These are phyloP conservation scores for Curvularia verruculosa DNA, from an alignment of 2,329 filamentous ascomycete genomes.

Conservation along the genomic window DNA sequence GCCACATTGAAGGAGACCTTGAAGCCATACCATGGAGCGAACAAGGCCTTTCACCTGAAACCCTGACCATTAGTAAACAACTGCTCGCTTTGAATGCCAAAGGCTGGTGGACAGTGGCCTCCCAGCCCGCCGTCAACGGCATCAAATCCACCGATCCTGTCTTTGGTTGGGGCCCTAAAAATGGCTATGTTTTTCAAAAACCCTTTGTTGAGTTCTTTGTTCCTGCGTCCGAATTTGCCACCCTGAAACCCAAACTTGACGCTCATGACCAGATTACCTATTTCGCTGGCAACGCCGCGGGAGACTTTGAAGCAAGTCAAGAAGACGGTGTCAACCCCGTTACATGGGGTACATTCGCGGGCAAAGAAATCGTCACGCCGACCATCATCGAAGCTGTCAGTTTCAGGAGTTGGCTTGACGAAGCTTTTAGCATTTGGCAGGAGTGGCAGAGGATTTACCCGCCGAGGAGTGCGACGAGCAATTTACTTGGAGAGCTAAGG, in stretches of 20 bases:
- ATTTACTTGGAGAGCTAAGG: slow-evolving; percentile 70
- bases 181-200: slow-evolving; percentile 97
- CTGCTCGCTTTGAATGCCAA: slow-evolving; percentile 78
- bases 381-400: slow-evolving; percentile 97
- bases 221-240: slow-evolving; percentile 72
- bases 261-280: slow-evolving; percentile 75
- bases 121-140: slow-evolving; percentile 91
- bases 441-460: slow-evolving; percentile 93
- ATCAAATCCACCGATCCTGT: slow-evolving; percentile 74
- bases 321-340: slow-evolving; percentile 84
- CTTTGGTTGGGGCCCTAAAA: slow-evolving; percentile 91
- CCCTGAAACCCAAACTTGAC: slow-evolving; percentile 69
- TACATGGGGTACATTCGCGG: slow-evolving; percentile 94
- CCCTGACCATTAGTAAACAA: slow-evolving; percentile 75
- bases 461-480: slow-evolving; percentile 72
- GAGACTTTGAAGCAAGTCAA: slow-evolving; percentile 75
- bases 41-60: slow-evolving; percentile 84
- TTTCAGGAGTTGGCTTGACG: slow-evolving; percentile 92
- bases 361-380: slow-evolving; percentile 94
- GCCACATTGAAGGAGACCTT: slow-evolving; percentile 79
- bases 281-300: slow-evolving; percentile 80
- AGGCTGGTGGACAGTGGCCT: slow-evolving; percentile 96
- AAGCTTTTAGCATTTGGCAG: slow-evolving; percentile 92
- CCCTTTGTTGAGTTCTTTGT: slow-evolving; percentile 98
- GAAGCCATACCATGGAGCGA: slow-evolving; percentile 92